Conservation (phyloP, 306 rosid genomes). For the Delonix regia region DNA sequence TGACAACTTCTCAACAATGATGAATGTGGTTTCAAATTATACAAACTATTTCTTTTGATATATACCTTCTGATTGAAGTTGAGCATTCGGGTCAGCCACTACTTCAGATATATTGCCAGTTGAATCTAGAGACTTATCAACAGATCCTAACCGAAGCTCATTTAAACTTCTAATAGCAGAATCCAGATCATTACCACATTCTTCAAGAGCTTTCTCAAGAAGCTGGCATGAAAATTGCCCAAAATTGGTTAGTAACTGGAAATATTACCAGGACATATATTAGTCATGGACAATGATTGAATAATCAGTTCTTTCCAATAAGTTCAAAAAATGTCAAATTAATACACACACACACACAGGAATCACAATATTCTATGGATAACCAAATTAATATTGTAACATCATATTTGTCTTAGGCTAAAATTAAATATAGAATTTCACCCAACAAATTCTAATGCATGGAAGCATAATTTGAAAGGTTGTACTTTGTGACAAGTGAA, state of each 20-base stretch:
- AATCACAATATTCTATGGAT: neutral
- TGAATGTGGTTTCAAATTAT: neutral
- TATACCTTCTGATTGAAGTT: slow-evolving; percentile 51
- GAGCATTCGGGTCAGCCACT: slow-evolving; percentile 42
- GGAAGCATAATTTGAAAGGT: neutral
- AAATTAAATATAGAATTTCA: neutral
- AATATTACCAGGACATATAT: neutral
- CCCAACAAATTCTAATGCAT: neutral
- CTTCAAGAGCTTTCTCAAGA: slow-evolving; percentile 75
- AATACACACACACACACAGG: neutral
- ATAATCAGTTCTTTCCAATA: neutral
- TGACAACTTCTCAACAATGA: neutral
- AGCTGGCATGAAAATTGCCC: slow-evolving; percentile 41
- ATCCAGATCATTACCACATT: slow-evolving; percentile 76
- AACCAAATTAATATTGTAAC: neutral
- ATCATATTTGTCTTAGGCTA: neutral
- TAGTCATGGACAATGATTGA: neutral
- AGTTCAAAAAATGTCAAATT: neutral
- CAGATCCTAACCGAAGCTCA: slow-evolving; percentile 60
- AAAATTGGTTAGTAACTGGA: slow-evolving; percentile 10
- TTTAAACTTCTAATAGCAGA: slow-evolving; percentile 77
- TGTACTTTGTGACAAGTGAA: neutral
- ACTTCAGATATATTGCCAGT: slow-evolving; percentile 38
- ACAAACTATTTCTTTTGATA: neutral
- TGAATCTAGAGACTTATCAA: slow-evolving; percentile 34